These are phyloP conservation scores for Iris pallida DNA, from an alignment of 116 monocot genomes.

Conservation along the genomic window DNA sequence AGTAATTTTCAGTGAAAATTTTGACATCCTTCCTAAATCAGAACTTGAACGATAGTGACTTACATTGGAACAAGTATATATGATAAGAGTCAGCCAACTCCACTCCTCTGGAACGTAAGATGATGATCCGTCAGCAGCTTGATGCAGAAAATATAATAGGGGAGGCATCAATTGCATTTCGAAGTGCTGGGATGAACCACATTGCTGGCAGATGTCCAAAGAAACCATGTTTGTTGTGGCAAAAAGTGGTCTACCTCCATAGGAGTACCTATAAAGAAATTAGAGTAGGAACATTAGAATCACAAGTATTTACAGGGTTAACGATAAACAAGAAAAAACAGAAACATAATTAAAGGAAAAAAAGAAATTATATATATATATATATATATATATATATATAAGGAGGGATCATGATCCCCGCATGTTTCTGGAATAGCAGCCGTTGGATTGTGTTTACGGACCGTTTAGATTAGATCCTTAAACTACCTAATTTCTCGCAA, in stretches of 20 bases:
- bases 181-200: conserved; percentile 56
- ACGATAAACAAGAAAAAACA: too few species aligned
- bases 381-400: too few species aligned
- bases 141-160: conserved; percentile 75
- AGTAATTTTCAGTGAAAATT: too few species aligned
- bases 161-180: conserved; percentile 96
- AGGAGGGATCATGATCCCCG: too few species aligned
- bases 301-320: too few species aligned
- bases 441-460: too few species aligned
- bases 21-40: background rate
- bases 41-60: conserved; percentile 1
- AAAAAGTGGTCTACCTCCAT: conserved; percentile 64
- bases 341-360: too few species aligned
- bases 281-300: background rate
- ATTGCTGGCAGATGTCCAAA: conserved; percentile 42
- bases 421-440: too few species aligned
- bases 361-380: too few species aligned
- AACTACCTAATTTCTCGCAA: too few species aligned
- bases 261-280: conserved; percentile 54
- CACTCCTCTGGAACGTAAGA: conserved; percentile 43
- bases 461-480: too few species aligned
- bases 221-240: conserved; percentile 26
- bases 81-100: conserved; percentile 79
- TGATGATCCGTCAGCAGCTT: conserved; percentile 47
- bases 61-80: conserved; percentile 79